Evolutionary conservation across 768 basidiomycete species (phyloP), one percentile per base, ranked within the genome.

Genomic region (Suillus lakei): DNA sequence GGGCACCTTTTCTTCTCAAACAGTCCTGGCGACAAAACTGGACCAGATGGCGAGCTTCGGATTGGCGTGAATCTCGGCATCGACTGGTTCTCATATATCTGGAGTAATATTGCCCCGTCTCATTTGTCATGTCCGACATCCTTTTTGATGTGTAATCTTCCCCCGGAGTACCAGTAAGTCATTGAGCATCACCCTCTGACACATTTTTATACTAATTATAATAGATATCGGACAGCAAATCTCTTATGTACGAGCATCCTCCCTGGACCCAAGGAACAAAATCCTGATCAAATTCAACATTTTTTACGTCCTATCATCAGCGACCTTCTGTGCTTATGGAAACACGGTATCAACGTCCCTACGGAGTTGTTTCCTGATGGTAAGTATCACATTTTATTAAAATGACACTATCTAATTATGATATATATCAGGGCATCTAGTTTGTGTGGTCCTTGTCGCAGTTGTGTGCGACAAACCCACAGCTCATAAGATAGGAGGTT

Each of bases 381-480:
- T 64, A 32, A 1, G 23, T 32, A 32, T 23, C n/a, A 10, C 21
- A 30, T 23, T 51, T n/a, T 34, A 36, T 36, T 50, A 32, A 26
- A 3, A n/a, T 36, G 5, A 50, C 44, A n/a, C 32, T 34, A 16
- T 38, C 41, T 28, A 56, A 43, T 23, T 44, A 28, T 61, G 21
- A n/a, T n/a, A n/a, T n/a, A 38, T 43, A 61, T 30, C 62, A 63
- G 64, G 78, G 0, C 73, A 75, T 0, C 70, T 70, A 0, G 70
- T 80, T 13, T 69, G 77, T 0, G 70, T 80, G 1, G 70, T 74
- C 2, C 68, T 81, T 0, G 71, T 80, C 4, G 76, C 74, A 1
- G 69, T 82, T n/a, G 66, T 76, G 12, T 82, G 80, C 46, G 76
- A 81, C 54, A 79, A 81, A 46, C 80, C 79, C 0, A 80, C 80